Evolutionary conservation across 768 basidiomycete species (phyloP).

Genomic region (Hortiboletus flavorubellus): DNA sequence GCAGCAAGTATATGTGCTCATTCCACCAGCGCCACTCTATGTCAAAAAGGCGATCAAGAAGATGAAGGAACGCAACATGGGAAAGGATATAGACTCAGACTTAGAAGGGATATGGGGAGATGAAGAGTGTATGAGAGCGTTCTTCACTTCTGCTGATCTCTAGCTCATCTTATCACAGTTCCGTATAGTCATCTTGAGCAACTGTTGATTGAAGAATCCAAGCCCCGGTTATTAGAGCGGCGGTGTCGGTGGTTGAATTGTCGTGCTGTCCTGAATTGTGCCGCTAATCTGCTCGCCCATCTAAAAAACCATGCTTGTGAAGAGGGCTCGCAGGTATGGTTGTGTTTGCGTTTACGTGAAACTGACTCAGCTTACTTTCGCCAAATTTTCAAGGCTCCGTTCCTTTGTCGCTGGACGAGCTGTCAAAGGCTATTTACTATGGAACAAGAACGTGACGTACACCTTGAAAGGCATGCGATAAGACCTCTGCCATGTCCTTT

Average conservation of each 20-base stretch:
- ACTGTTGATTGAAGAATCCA: constrained; percentile 45
- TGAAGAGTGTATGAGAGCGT: constrained; percentile 32
- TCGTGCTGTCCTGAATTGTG: constrained; percentile 51
- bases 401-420: constrained; percentile 52
- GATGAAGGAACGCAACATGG: constrained; percentile 12
- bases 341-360: constrained; percentile 1
- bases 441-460: constrained; percentile 38
- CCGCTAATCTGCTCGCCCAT: constrained; percentile 48
- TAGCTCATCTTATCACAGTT: constrained; percentile 38
- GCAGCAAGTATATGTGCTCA: constrained; percentile 26
- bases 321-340: constrained; percentile 27
- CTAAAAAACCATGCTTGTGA: constrained; percentile 38
- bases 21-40: constrained; percentile 25
- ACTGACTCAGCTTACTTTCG: constrained; percentile 5
- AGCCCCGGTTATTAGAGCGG: constrained; percentile 42
- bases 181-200: constrained; percentile 37
- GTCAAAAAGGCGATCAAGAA: constrained; percentile 20
- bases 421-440: constrained; percentile 46
- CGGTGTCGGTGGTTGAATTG: constrained; percentile 63
- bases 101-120: constrained; percentile 18
- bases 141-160: constrained; percentile 15
- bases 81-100: constrained; percentile 18
- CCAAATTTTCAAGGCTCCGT: constrained; percentile 31
- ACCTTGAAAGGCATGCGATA: constrained; percentile 49
- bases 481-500: constrained; percentile 30